Conservation (phyloP, 1,284 basidiomycete genomes). For the Ganoderma sp. region DNA sequence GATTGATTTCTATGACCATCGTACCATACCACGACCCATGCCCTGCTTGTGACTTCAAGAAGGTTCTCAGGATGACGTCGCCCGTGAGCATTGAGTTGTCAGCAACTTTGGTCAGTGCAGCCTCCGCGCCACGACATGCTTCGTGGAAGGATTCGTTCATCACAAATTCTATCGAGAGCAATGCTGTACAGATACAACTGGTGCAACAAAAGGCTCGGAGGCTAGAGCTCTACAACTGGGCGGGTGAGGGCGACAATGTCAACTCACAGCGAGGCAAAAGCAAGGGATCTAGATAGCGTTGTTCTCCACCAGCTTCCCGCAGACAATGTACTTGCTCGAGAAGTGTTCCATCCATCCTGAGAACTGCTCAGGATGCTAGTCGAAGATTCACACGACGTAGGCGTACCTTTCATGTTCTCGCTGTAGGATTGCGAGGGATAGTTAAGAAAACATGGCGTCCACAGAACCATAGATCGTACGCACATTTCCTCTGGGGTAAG, state of each 20-base stretch:
- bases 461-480: conserved; percentile 40
- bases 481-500: conserved; percentile 84
- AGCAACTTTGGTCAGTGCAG: too few relatives aligned
- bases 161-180: too few relatives aligned
- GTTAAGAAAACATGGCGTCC: not conserved
- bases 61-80: too few relatives aligned
- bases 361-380: not conserved
- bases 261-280: conserved; percentile 2
- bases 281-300: conserved; percentile 37
- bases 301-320: conserved; percentile 84
- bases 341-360: conserved; percentile 91
- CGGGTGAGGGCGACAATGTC: too few relatives aligned
- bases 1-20: not conserved
- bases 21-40: too few relatives aligned
- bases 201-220: not conserved
- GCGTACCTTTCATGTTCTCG: conserved; percentile 84
- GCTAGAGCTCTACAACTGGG: too few relatives aligned
- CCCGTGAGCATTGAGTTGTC: too few relatives aligned
- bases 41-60: too few relatives aligned
- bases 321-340: conserved; percentile 84
- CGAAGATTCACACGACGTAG: not conserved
- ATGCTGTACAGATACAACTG: conserved; percentile 9
- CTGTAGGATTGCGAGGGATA: conserved; percentile 56
- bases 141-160: not conserved
- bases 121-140: not conserved